Conservation (phyloP, 345 rosid species). For the Arabis hirsuta region DNA sequence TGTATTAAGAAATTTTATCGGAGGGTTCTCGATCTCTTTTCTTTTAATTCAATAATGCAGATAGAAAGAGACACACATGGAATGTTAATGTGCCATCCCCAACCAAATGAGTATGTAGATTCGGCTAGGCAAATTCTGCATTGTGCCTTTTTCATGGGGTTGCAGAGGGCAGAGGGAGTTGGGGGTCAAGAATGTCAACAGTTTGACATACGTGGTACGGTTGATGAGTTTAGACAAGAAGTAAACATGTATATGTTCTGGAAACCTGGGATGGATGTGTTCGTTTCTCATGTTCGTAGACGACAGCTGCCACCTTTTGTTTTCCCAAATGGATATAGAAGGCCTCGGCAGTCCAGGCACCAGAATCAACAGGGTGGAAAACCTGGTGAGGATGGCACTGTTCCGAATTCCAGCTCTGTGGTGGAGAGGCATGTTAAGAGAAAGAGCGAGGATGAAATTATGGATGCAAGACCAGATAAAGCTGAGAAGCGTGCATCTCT, state of each 20-base stretch:
- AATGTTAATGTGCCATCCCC: slow-evolving; percentile 80
- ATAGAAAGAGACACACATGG: slow-evolving; percentile 77
- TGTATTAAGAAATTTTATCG: neutral
- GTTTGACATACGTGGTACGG: slow-evolving; percentile 74
- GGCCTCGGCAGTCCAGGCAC: slow-evolving; percentile 58
- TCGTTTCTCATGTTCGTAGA: slow-evolving; percentile 74
- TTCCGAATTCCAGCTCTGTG: slow-evolving; percentile 46
- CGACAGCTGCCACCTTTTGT: slow-evolving; percentile 71
- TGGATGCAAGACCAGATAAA: slow-evolving; percentile 49
- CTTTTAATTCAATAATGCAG: slow-evolving; percentile 47
- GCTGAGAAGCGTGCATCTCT: slow-evolving; percentile 54
- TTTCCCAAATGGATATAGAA: slow-evolving; percentile 65
- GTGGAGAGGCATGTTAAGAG: slow-evolving; percentile 56
- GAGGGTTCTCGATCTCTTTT: neutral
- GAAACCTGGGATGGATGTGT: slow-evolving; percentile 81
- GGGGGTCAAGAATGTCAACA: slow-evolving; percentile 72
- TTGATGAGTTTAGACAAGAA: slow-evolving; percentile 67
- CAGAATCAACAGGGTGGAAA: slow-evolving; percentile 52
- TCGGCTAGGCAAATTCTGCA: slow-evolving; percentile 59
- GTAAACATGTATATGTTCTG: slow-evolving; percentile 61
- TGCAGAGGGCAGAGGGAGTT: slow-evolving; percentile 67
- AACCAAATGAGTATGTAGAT: slow-evolving; percentile 65
- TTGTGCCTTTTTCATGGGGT: slow-evolving; percentile 79
- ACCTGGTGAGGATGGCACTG: slow-evolving; percentile 52
- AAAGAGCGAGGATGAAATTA: slow-evolving; percentile 50